Conservation (phyloP, 257 asterid species). For the Perilla frutescens region DNA sequence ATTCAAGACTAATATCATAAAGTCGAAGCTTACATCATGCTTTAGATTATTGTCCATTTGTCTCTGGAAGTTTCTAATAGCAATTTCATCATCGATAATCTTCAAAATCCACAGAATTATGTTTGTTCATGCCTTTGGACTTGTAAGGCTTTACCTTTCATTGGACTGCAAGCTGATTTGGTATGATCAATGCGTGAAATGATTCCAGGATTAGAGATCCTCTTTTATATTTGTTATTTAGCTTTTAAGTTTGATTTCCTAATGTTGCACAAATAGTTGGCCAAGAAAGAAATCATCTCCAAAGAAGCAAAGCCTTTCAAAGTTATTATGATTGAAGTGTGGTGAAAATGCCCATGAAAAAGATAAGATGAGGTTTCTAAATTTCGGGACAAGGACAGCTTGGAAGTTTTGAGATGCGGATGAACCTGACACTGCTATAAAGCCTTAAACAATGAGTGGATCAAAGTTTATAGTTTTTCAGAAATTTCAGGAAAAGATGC, state of each 20-base stretch:
- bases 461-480: conserved; percentile 60
- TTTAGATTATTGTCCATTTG: background rate
- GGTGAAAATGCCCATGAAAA: conserved; percentile 57
- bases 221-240: conserved; percentile 28
- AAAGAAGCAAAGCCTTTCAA: conserved; percentile 78
- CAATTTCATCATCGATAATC: conserved; percentile 53
- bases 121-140: conserved; percentile 39
- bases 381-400: conserved; percentile 62
- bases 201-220: conserved; percentile 48
- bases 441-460: conserved; percentile 68
- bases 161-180: conserved; percentile 37
- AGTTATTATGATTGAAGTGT: conserved; percentile 70
- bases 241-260: conserved; percentile 59
- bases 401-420: conserved; percentile 67
- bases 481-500: conserved; percentile 61
- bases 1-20: conserved; percentile 9
- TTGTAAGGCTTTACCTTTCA: conserved; percentile 34
- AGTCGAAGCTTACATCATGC: conserved; percentile 23
- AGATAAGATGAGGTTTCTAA: conserved; percentile 49
- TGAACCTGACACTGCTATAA: conserved; percentile 58
- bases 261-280: conserved; percentile 76
- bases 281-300: conserved; percentile 84
- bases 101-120: conserved; percentile 44
- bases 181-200: conserved; percentile 52
- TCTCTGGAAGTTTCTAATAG: conserved; percentile 60